Conservation (phyloP, 2,329 filamentous ascomycete genomes). For the Emmonsiellopsis sp. region DNA sequence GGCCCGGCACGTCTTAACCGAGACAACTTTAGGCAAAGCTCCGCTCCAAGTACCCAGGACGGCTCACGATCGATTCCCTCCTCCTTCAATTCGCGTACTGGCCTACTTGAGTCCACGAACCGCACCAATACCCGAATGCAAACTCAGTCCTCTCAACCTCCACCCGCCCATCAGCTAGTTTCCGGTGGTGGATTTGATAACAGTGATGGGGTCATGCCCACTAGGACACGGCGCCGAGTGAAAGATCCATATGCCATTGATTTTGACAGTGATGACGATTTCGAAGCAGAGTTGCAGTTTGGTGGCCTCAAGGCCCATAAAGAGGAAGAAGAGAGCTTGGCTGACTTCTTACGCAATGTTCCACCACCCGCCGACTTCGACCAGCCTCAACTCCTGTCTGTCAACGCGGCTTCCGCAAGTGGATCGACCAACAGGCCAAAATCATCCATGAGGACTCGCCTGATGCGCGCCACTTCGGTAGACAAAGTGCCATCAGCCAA, state of each 20-base stretch:
- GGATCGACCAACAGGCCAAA: slow-evolving; percentile 5
- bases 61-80: slow-evolving; percentile 52
- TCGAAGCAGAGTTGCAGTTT: slow-evolving; percentile 45
- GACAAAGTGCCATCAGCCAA: slow-evolving; percentile 23
- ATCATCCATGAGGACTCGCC: slow-evolving; percentile 25
- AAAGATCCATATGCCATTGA: slow-evolving; percentile 94
- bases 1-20: slow-evolving; percentile 21
- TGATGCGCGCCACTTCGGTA: slow-evolving; percentile 23
- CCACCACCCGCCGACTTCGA: slow-evolving; percentile 30
- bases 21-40: slow-evolving; percentile 26
- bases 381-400: slow-evolving; percentile 22
- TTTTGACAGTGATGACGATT: slow-evolving; percentile 57
- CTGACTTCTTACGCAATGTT: slow-evolving; percentile 40
- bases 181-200: neutral
- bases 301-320: slow-evolving; percentile 19
- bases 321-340: slow-evolving; percentile 38
- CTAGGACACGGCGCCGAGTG: slow-evolving; percentile 66
- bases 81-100: slow-evolving; percentile 66
- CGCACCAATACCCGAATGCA: slow-evolving; percentile 20
- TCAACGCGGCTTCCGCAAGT: slow-evolving; percentile 13
- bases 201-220: slow-evolving; percentile 34
- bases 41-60: slow-evolving; percentile 38
- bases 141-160: neutral
- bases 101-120: slow-evolving; percentile 45
- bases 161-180: slow-evolving; percentile 8